Conservation (phyloP, 768 basidiomycete species). For the Pleurotus sapidus region DNA sequence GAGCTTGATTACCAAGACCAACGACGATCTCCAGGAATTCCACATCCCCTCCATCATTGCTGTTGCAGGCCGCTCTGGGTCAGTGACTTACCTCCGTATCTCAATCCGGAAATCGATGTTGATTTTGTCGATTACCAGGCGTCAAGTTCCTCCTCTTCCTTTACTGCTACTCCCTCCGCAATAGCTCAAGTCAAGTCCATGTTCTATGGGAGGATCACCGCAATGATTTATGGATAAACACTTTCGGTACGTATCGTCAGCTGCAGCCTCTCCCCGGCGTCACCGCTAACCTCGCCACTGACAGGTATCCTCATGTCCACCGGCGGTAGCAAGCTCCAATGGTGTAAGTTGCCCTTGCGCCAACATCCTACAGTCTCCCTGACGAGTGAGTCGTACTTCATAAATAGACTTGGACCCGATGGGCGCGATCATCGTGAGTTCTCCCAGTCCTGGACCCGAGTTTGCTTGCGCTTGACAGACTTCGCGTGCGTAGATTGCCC, state of each 20-base stretch:
- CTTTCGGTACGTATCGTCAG: constrained; percentile 48
- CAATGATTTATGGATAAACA: constrained; percentile 87
- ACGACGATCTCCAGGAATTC: constrained; percentile 55
- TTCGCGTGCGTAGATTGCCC: constrained; percentile 52
- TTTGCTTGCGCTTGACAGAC: constrained; percentile 8
- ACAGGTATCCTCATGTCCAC: constrained; percentile 80
- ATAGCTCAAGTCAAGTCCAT: constrained; percentile 85
- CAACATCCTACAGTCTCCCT: no score
- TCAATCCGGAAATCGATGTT: not conserved
- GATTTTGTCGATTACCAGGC: constrained; percentile 34
- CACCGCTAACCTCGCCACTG: constrained; percentile 4
- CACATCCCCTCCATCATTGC: constrained; percentile 82
- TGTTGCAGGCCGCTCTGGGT: constrained; percentile 82
- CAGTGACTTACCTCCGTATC: constrained; percentile 12
- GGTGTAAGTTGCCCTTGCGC: constrained; percentile 61
- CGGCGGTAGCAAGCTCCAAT: constrained; percentile 73
- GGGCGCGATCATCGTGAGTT: constrained; percentile 70
- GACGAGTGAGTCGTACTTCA: not conserved
- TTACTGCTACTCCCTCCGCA: constrained; percentile 79
- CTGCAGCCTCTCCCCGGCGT: not conserved
- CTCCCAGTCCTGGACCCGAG: not conserved
- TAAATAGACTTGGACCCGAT: constrained; percentile 68
- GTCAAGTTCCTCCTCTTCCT: constrained; percentile 86
- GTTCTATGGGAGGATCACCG: constrained; percentile 98
- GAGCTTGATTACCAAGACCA: constrained; percentile 56